Conservation (phyloP, 78 protist genomes). For the Dictyostelium brefeldianum region DNA sequence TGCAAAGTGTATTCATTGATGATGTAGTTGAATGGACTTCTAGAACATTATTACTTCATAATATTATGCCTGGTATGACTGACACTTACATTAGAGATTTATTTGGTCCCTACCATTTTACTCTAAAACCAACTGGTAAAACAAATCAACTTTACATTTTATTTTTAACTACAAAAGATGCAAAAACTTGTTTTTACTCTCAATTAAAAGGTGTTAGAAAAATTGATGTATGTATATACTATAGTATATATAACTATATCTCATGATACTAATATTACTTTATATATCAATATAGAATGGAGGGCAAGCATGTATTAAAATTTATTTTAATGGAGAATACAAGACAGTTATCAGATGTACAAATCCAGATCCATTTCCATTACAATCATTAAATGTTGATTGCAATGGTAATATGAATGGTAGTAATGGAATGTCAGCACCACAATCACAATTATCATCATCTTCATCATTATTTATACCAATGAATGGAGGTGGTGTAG, state of each 20-base stretch:
- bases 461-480: conserved; percentile 11
- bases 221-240: conserved; percentile 62
- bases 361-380: conserved; percentile 76
- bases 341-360: conserved; percentile 74
- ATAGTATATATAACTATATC: neutral
- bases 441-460: neutral
- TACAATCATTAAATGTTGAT: conserved; percentile 1
- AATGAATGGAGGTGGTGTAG: neutral
- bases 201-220: conserved; percentile 58
- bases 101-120: conserved; percentile 3
- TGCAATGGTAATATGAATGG: neutral
- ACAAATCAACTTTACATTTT: conserved; percentile 54
- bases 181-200: conserved; percentile 48
- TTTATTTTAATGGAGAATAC: conserved; percentile 54
- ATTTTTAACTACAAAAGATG: conserved; percentile 32
- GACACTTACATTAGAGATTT: conserved; percentile 23
- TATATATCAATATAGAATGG: conserved; percentile 26
- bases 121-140: conserved; percentile 35
- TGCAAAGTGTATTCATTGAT: conserved; percentile 17
- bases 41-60: conserved; percentile 60
- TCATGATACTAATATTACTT: neutral
- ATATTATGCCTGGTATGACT: conserved; percentile 66
- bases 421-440: neutral
- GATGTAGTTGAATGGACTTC: conserved; percentile 64
- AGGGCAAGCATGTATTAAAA: conserved; percentile 72